Base-by-base conservation (phyloP, 129 eudicot genomes). In the Artemisia annua region DNA sequence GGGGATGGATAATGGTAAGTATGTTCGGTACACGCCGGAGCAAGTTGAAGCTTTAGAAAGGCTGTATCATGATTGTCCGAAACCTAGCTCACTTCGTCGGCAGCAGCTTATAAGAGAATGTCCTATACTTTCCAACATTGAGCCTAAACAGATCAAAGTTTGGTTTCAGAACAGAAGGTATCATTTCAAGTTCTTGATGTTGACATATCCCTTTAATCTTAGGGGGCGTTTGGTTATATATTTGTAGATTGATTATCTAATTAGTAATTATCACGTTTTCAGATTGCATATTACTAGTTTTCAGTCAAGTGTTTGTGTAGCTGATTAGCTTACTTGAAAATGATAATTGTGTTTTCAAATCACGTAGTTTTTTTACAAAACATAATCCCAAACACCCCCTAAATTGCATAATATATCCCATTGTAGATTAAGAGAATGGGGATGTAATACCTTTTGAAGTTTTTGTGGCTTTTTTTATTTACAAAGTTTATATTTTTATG, bases 131-230 rank as follows among this genome's bases (percentile, higher is more conserved):
- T 88, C 97, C 63, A 84, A 91, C 78, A 91, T 91, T 26, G 97
- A 91, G 81, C 96, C 96, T 10, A 91, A 88, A 82, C 97, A 91
- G 89, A 91, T 91, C 87, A 91, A 91, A 91, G 97, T 91, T 63
- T 91, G 97, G 97, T 91, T 91, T 77, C 97, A 91, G 56, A 91
- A 91, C 59, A 55, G 97, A 81, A 88, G 97, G 97, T 91, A 65
- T 63, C 5, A 62, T 18, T 22, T 57, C 18, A 57, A 24, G 48
- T 20, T 59, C 68, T 59, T 43, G 75, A 71, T 75, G 53, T 65
- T 74, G 52, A 50, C 18, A 50, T 35, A 54, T 63, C 39, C 20
- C 35, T 63, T 75, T 69, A 20, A 66, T 43, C 52, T 67, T 32
- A 16, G 44, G 44, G 44, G 7, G 44, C 7, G 44, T 35, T 35